Percentiles rank a stretch among this genome's conserved stretches.
These are phyloP conservation scores for Aphanomyces stellatus DNA, from an alignment of 352 stramenopile species.

Conservation along the genomic window DNA sequence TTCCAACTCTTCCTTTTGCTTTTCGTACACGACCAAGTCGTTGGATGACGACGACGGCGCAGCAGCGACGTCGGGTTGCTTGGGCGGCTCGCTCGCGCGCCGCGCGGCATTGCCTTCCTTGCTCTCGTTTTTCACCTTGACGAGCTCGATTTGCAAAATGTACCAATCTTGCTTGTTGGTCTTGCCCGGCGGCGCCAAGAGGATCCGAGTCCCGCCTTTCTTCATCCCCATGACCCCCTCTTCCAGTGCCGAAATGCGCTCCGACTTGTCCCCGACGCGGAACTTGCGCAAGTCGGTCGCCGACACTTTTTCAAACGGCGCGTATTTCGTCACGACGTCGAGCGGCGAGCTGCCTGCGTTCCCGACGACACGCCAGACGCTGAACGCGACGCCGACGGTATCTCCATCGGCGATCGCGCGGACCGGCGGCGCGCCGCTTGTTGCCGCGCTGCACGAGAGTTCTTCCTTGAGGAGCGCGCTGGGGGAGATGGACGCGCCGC, in stretches of 20 bases:
- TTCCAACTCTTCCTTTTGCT: background rate
- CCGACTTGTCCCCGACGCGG: conserved; percentile 57
- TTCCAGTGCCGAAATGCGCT: conserved; percentile 85
- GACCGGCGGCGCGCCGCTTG: conserved; percentile 23
- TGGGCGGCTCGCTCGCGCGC: background rate
- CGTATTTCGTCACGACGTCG: conserved; percentile 69
- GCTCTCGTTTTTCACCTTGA: conserved; percentile 51
- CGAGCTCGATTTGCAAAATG: conserved; percentile 59
- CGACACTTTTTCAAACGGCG: conserved; percentile 58
- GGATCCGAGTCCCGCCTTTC: conserved; percentile 78
- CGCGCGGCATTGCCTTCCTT: background rate
- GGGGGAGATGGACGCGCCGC: conserved; percentile 33
- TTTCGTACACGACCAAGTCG: background rate
- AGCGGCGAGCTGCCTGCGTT: conserved; percentile 43
- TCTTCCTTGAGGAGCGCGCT: conserved; percentile 46
- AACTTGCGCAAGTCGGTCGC: conserved; percentile 48
- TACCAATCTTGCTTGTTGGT: conserved; percentile 80
- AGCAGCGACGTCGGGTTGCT: background rate
- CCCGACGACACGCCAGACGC: conserved; percentile 66
- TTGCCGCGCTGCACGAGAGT: conserved; percentile 32
- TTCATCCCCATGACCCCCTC: conserved; percentile 84
- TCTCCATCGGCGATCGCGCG: conserved; percentile 41
- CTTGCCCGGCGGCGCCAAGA: conserved; percentile 76
- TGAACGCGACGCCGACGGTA: conserved; percentile 55
- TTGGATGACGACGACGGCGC: background rate